phyloP scores from a whole-genome alignment of 2,329 filamentous ascomycete species.

The Stagonosporopsis rhizophila region DNA sequence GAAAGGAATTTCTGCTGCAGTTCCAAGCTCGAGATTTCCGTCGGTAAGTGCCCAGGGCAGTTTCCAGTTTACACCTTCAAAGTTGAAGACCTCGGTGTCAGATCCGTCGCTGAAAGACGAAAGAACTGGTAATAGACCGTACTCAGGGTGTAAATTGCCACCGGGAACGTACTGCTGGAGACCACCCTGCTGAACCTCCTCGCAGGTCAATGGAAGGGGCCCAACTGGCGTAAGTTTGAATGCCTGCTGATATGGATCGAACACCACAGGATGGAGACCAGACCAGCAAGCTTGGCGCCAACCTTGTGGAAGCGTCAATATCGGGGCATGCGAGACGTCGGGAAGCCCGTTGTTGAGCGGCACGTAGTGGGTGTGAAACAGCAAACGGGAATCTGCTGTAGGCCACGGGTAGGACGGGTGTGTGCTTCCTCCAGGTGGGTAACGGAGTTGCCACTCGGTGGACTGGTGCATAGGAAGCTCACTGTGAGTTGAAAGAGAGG shows the following conservation, averaged over 20 bases:
- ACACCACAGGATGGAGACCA: slow-evolving; percentile 24
- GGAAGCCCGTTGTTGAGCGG: slow-evolving; percentile 27
- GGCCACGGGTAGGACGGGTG: slow-evolving; percentile 31
- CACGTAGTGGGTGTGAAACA: slow-evolving; percentile 20
- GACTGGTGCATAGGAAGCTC: slow-evolving; percentile 15
- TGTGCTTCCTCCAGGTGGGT: slow-evolving; percentile 27
- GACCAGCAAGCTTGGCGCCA: slow-evolving; percentile 29
- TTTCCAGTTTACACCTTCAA: slow-evolving; percentile 20
- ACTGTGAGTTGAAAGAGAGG: background rate
- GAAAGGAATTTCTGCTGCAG: background rate
- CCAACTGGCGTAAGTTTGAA: slow-evolving; percentile 34
- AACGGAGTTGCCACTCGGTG: slow-evolving; percentile 22
- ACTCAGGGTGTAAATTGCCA: slow-evolving; percentile 25
- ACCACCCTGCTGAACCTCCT: slow-evolving; percentile 28
- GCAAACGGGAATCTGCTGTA: slow-evolving; percentile 17
- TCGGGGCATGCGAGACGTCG: slow-evolving; percentile 2
- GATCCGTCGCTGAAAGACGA: slow-evolving; percentile 23
- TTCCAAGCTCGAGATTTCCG: background rate
- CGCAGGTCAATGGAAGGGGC: slow-evolving; percentile 25
- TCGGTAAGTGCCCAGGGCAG: slow-evolving; percentile 8
- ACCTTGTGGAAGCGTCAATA: slow-evolving; percentile 15
- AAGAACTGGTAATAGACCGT: slow-evolving; percentile 18
- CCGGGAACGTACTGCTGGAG: slow-evolving; percentile 26
- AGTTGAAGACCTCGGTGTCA: slow-evolving; percentile 24
- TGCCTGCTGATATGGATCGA: slow-evolving; percentile 25